Conservation (phyloP, 1,139 yeast genomes). For the Pichia sp. region DNA sequence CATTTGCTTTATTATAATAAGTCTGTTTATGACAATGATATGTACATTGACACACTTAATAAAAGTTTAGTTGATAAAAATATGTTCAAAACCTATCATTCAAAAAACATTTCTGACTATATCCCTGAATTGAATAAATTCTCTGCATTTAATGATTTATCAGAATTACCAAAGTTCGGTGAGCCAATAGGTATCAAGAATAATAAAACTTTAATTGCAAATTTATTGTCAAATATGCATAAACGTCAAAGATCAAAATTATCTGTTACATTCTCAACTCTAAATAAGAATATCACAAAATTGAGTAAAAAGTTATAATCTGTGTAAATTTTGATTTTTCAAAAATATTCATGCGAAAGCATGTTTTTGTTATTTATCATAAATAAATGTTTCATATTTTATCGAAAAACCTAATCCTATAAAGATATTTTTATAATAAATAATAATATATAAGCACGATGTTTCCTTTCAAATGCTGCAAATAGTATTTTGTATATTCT, state of each 20-base stretch:
- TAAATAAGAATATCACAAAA: neutral
- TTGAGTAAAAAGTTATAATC: neutral
- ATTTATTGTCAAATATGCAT: slow-evolving; percentile 1
- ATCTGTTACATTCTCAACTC: neutral
- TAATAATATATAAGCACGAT: too few relatives aligned
- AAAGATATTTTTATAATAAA: too few relatives aligned
- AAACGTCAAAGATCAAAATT: neutral
- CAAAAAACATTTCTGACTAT: slow-evolving; percentile 6
- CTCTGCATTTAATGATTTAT: slow-evolving; percentile 8
- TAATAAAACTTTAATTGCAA: neutral
- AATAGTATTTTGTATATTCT: too few relatives aligned
- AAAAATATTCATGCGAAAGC: too few relatives aligned
- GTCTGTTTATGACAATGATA: slow-evolving; percentile 17
- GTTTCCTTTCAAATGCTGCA: too few relatives aligned
- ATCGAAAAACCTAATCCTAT: too few relatives aligned
- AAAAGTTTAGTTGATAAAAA: neutral
- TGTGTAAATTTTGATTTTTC: neutral
- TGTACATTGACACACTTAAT: slow-evolving; percentile 16
- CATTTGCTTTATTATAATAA: slow-evolving; percentile 42
- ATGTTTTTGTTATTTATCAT: too few relatives aligned
- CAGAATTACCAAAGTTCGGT: slow-evolving; percentile 8
- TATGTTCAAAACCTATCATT: slow-evolving; percentile 1
- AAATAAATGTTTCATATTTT: too few relatives aligned
- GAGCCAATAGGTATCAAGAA: slow-evolving; percentile 2
- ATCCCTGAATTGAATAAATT: slow-evolving; percentile 9